phyloP scores from a whole-genome alignment of 495 filamentous ascomycete genomes.

The Podospora pseudoanserina region DNA sequence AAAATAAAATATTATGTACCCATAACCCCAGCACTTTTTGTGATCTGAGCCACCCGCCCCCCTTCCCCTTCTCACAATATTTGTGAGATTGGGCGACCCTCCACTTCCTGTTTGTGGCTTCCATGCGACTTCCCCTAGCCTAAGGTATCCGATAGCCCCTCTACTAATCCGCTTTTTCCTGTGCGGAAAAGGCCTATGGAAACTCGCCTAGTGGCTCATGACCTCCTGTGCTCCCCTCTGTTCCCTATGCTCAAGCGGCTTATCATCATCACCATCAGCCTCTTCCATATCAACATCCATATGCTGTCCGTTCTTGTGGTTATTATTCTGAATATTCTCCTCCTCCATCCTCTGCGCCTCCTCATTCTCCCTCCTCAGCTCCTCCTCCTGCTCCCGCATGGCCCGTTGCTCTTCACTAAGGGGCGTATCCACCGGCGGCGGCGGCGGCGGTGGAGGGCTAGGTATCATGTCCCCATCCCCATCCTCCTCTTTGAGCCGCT shows the following conservation, averaged over 20 bases:
- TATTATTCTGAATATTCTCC: constrained; percentile 24
- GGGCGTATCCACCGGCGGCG: constrained; percentile 33
- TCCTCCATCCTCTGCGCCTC: constrained; percentile 42
- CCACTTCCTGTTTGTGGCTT: too few species aligned
- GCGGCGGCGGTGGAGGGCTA: constrained; percentile 45
- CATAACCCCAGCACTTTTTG: too few species aligned
- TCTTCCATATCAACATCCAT: constrained; percentile 12
- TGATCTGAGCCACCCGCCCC: too few species aligned
- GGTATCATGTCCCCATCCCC: constrained; percentile 20
- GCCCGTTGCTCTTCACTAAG: constrained; percentile 36
- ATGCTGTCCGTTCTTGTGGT: background rate
- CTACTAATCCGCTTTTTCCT: too few species aligned
- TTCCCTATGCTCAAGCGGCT: constrained; percentile 8
- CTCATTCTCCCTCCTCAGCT: constrained; percentile 35
- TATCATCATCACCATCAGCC: background rate
- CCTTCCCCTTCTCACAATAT: too few species aligned
- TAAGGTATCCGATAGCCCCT: too few species aligned
- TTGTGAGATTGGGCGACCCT: too few species aligned
- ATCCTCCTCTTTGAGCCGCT: constrained; percentile 47
- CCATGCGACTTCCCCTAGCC: too few species aligned
- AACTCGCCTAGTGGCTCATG: constrained; percentile 28
- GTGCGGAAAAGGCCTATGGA: too few species aligned
- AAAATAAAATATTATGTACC: too few species aligned
- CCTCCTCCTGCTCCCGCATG: constrained; percentile 44
- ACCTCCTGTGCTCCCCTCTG: constrained; percentile 28